A percentile compares a stretch with the other conserved stretches of the same genome.
phyloP scores from a whole-genome alignment of 1,284 basidiomycete genomes.

The Rhodotorula sp. region DNA sequence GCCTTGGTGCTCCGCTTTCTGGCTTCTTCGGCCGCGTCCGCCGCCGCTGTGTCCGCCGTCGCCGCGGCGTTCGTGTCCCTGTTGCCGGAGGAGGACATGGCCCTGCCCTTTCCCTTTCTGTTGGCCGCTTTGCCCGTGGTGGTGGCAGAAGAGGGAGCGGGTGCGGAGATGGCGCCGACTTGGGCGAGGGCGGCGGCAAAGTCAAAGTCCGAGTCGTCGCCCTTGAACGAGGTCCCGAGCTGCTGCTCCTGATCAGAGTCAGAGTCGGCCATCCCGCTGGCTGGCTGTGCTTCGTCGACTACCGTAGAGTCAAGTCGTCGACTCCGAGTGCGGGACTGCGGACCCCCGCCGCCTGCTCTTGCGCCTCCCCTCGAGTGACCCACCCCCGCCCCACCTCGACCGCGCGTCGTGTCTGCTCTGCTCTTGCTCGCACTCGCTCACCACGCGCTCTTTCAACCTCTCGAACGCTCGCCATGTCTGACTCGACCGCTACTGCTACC shows the following conservation, averaged over 20 bases:
- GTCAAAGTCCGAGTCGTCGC: neutral
- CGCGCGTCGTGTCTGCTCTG: neutral
- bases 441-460: neutral
- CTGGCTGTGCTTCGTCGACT: too few relatives aligned
- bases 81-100: neutral
- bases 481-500: neutral
- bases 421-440: neutral
- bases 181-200: neutral
- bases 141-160: neutral
- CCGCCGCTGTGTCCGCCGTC: neutral
- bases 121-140: neutral
- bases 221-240: neutral
- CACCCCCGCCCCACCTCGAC: neutral
- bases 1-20: slow-evolving; percentile 31
- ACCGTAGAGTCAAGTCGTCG: too few relatives aligned
- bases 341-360: too few relatives aligned
- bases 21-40: slow-evolving; percentile 11
- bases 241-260: neutral
- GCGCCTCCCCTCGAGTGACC: neutral
- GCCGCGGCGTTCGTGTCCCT: neutral
- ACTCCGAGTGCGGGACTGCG: too few relatives aligned
- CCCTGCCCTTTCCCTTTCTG: slow-evolving; percentile 6
- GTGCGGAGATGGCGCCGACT: neutral
- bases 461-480: slow-evolving; percentile 2
- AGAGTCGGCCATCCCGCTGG: too few relatives aligned